These are phyloP conservation scores for Neurospora sp. DNA, from an alignment of 495 filamentous ascomycete species.

Conservation along the genomic window DNA sequence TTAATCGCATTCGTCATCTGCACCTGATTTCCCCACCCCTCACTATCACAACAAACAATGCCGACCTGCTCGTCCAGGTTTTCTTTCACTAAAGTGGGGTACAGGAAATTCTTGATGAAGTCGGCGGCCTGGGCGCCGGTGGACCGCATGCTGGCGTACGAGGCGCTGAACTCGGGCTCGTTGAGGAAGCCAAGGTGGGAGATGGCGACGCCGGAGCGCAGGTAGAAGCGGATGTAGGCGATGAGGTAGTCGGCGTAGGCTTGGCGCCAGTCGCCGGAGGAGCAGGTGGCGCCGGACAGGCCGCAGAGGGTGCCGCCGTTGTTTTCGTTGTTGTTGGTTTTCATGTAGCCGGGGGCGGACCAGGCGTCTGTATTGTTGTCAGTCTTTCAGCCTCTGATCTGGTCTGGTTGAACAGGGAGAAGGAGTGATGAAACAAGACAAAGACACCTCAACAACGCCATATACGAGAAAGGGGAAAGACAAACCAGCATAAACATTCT, in stretches of 20 bases:
- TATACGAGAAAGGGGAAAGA: not conserved
- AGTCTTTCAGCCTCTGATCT: not conserved
- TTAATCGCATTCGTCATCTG: slow-evolving; percentile 28
- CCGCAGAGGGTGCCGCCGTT: slow-evolving; percentile 48
- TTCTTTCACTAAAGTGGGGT: slow-evolving; percentile 19
- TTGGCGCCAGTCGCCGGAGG: slow-evolving; percentile 43
- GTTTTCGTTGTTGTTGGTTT: slow-evolving; percentile 38
- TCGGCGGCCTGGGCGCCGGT: slow-evolving; percentile 29
- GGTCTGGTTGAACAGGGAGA: not conserved
- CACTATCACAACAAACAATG: slow-evolving; percentile 31
- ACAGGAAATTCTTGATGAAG: slow-evolving; percentile 27
- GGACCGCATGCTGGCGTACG: slow-evolving; percentile 29
- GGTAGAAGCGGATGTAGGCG: slow-evolving; percentile 41
- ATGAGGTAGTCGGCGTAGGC: slow-evolving; percentile 47
- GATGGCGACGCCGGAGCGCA: slow-evolving; percentile 37
- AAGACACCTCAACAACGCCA: not conserved
- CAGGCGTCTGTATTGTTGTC: slow-evolving; percentile 16
- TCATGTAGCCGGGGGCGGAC: slow-evolving; percentile 44
- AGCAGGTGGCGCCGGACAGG: slow-evolving; percentile 31
- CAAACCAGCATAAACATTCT: slow-evolving; percentile 42
- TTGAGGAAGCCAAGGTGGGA: slow-evolving; percentile 39
- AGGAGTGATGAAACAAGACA: too few relatives aligned
- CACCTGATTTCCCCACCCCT: slow-evolving; percentile 31
- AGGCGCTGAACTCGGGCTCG: slow-evolving; percentile 30
- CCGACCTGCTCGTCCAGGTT: slow-evolving; percentile 21